These are phyloP conservation scores for Cinnamomum micranthum DNA, from an alignment of 164 flowering plant genomes.

Conservation along the genomic window DNA sequence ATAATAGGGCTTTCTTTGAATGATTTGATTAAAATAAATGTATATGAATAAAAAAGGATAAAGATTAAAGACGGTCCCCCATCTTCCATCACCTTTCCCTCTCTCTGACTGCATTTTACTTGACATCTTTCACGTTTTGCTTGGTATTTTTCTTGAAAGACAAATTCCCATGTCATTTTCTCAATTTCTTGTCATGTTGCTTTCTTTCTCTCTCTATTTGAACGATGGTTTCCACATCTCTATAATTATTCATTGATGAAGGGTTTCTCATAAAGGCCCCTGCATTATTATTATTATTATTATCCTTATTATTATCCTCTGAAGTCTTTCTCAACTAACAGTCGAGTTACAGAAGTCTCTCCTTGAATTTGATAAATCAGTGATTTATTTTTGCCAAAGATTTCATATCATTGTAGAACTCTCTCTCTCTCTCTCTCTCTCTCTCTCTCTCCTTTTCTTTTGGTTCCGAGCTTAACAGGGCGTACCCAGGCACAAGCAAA, in stretches of 20 bases:
- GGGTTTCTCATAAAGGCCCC: neutral
- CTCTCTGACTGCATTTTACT: neutral
- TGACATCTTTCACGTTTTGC: neutral
- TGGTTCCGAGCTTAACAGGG: too few species aligned
- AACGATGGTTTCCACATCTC: too few species aligned
- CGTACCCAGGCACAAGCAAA: rapidly evolving
- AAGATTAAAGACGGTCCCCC: constrained; percentile 4
- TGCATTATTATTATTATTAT: too few species aligned
- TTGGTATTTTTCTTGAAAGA: neutral
- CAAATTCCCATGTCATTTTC: neutral
- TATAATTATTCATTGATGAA: neutral
- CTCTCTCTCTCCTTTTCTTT: too few species aligned
- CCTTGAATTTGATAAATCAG: too few species aligned
- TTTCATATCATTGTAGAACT: too few species aligned
- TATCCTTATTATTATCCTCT: too few species aligned
- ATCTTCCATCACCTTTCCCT: neutral
- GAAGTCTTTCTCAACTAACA: too few species aligned
- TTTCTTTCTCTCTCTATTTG: neutral
- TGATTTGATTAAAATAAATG: neutral
- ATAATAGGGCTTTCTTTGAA: neutral
- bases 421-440: too few species aligned
- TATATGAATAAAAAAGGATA: neutral
- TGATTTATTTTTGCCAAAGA: too few species aligned
- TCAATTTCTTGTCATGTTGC: neutral
- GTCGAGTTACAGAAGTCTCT: too few species aligned